These are phyloP conservation scores for Parsonsia alboflavescens DNA, from an alignment of 257 asterid genomes.

Conservation along the genomic window DNA sequence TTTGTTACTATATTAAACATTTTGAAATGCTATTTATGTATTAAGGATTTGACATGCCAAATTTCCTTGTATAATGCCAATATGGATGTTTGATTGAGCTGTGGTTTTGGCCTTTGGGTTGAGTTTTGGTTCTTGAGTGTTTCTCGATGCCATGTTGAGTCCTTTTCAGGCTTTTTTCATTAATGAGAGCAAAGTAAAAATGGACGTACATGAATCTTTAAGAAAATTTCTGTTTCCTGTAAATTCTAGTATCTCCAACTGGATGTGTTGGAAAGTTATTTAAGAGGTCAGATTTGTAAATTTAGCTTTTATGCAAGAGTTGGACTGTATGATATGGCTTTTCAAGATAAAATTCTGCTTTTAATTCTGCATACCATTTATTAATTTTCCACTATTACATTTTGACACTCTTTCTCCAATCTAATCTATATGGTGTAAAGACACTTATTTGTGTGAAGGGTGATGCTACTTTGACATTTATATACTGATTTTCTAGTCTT, in stretches of 20 bases:
- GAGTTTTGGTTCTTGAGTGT: background rate
- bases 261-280: background rate
- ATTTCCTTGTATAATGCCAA: background rate
- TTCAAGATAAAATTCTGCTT: background rate
- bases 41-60: background rate
- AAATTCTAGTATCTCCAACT: background rate
- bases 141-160: background rate
- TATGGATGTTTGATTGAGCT: background rate
- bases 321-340: background rate
- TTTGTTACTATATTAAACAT: background rate
- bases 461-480: background rate
- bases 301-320: background rate
- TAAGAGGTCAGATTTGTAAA: background rate
- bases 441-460: background rate
- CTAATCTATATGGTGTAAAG: background rate
- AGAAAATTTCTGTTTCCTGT: background rate
- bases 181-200: background rate
- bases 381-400: background rate
- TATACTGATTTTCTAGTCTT: background rate
- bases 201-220: background rate
- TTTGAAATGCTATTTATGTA: background rate
- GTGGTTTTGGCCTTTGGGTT: background rate
- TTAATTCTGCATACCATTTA: background rate
- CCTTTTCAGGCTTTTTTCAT: background rate
- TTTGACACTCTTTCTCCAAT: background rate